Evolutionary conservation across 176 grass and related monocot species (phyloP).

Genomic region (Oryza longistaminata): DNA sequence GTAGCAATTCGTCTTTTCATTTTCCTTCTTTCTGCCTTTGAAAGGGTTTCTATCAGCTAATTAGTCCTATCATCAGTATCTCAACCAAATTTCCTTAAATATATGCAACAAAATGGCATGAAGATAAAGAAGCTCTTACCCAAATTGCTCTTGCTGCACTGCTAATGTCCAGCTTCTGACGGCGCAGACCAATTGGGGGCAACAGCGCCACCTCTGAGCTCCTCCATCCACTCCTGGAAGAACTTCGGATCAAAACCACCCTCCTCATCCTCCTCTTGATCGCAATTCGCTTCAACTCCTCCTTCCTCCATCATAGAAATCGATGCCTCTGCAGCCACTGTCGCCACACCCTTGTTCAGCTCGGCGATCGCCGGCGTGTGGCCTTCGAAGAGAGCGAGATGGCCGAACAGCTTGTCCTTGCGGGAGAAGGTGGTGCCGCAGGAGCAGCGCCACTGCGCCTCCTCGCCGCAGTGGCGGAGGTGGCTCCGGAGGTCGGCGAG

Average conservation of each 20-base stretch:
- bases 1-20: neutral
- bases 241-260: constrained; percentile 62
- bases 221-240: constrained; percentile 79
- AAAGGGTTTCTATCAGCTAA: neutral
- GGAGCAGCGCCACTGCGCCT: constrained; percentile 86
- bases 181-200: constrained; percentile 40
- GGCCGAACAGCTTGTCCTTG: constrained; percentile 98
- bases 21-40: neutral
- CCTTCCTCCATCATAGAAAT: constrained; percentile 53
- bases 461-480: constrained; percentile 86
- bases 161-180: constrained; percentile 22
- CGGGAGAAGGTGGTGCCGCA: constrained; percentile 97
- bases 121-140: constrained; percentile 33
- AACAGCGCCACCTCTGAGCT: constrained; percentile 50
- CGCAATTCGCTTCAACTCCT: constrained; percentile 37
- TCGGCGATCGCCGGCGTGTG: constrained; percentile 62
- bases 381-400: constrained; percentile 88
- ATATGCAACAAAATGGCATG: neutral
- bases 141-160: neutral
- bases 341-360: constrained; percentile 37
- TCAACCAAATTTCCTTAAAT: neutral
- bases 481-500: constrained; percentile 84
- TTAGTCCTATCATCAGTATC: neutral
- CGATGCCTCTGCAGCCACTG: constrained; percentile 6
- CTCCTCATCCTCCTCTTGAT: constrained; percentile 33